Conservation (phyloP, 306 rosid species). For the Psophocarpus tetragonolobus region DNA sequence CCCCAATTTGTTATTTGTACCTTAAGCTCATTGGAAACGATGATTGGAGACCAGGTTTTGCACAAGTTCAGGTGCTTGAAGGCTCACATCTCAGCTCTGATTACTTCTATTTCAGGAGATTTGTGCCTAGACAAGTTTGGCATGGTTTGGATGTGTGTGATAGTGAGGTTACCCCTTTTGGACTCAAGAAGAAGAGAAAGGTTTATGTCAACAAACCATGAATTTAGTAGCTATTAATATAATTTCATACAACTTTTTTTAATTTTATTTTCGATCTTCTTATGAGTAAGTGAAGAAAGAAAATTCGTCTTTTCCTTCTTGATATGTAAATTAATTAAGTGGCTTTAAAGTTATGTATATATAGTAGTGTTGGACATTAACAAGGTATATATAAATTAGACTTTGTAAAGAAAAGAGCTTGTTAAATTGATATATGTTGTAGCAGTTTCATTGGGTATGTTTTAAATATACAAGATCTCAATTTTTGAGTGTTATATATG, state of each 20-base stretch:
- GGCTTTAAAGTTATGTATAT: background rate
- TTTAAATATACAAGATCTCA: too few species aligned
- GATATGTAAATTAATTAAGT: background rate
- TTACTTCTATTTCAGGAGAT: conserved; percentile 61
- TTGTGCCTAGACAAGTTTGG: conserved; percentile 74
- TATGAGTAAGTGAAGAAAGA: background rate
- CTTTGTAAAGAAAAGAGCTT: background rate
- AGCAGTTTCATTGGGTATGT: too few species aligned
- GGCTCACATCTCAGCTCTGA: conserved; percentile 56
- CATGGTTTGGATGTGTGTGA: conserved; percentile 74
- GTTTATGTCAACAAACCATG: conserved; percentile 36
- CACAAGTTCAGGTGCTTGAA: conserved; percentile 48
- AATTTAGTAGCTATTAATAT: background rate
- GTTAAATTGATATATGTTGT: too few species aligned
- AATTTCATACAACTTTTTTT: background rate
- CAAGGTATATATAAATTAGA: background rate
- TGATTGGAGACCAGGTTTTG: conserved; percentile 87
- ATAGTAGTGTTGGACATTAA: background rate
- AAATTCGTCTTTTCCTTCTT: background rate
- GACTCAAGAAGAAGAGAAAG: conserved; percentile 57
- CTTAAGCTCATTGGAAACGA: conserved; percentile 64
- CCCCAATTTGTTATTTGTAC: conserved; percentile 70
- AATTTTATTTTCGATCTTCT: background rate
- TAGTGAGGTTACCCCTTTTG: conserved; percentile 71
- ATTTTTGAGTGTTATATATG: too few species aligned